Base-by-base conservation (phyloP, 306 rosid species). In the Rubus parviflorus region DNA sequence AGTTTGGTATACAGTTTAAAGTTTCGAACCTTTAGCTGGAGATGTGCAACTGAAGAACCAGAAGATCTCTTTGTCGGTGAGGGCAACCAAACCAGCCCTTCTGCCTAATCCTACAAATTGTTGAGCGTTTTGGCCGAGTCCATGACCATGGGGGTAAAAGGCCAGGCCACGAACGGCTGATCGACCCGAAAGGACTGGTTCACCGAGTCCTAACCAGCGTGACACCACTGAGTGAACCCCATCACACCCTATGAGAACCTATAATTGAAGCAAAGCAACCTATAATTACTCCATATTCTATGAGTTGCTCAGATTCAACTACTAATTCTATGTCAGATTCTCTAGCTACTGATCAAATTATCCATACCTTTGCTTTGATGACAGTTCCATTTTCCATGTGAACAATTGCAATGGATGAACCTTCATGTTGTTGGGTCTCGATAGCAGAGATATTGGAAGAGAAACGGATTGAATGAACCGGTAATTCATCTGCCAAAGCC, bases 231-330 rank as follows among this genome's bases (percentile, higher is more conserved):
- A 78, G 79, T 77, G 71, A 20, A 73, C 76, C 51, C 82, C 75
- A 6, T 82, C 85, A 74, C 85, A 82, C 23, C 85, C 84, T 38
- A 81, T 75, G 35, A 81, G 30, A 60, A 37, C 84, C 80, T 76
- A 17, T 13, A 12, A 15, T 23, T 6, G 10, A 11, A 63, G 17
- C 30, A 35, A 38, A 14, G 16, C 20, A 54, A 60, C 45, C 79
- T 73, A 14, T 65, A 4, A 23, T 46, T 10, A 46, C 51, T 46
- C 15, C 0, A 11, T 30, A 30, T 11, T 46, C 13, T 11, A 46
- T 46, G 13, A 16, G 16, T 1, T 51, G 19, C 56, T 38, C 13
- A 40, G 14, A 66, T 40, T 42, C 0, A 6, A 45, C 19, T 8
- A 65, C 49, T 40, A 20, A 68, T 68, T 10, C 51, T 12, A 68